Evolutionary conservation across 2,329 filamentous ascomycete genomes (phyloP).

Genomic region (Exophiala viscosa): DNA sequence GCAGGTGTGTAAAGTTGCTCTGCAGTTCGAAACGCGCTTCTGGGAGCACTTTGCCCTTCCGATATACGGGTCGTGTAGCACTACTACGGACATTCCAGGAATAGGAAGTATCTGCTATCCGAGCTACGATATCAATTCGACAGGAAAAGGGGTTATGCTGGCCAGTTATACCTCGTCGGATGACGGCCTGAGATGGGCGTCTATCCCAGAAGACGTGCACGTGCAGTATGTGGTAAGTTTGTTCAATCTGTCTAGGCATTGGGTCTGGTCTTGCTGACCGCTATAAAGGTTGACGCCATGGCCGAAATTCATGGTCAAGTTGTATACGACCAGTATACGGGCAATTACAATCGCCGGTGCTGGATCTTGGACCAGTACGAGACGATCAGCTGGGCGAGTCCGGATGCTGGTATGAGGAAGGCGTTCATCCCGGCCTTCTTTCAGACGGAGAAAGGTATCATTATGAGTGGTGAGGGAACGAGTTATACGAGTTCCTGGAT

Average conservation of each 20-base stretch:
- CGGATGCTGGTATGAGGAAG: constrained; percentile 62
- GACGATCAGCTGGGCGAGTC: constrained; percentile 60
- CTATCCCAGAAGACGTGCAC: constrained; percentile 57
- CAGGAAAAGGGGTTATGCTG: constrained; percentile 59
- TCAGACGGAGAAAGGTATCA: constrained; percentile 64
- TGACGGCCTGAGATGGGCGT: constrained; percentile 44
- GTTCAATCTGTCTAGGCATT: background rate
- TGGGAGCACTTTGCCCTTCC: constrained; percentile 53
- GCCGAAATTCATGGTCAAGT: constrained; percentile 62
- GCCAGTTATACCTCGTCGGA: constrained; percentile 51
- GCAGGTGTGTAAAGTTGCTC: constrained; percentile 56
- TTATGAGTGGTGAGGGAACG: constrained; percentile 67
- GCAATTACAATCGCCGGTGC: constrained; percentile 61
- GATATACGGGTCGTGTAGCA: constrained; percentile 63
- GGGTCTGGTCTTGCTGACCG: too few species aligned
- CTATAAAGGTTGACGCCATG: constrained; percentile 52
- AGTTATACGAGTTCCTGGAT: constrained; percentile 71
- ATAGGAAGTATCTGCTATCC: constrained; percentile 65
- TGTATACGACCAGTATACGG: constrained; percentile 60
- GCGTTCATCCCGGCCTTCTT: constrained; percentile 71
- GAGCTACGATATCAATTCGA: constrained; percentile 62
- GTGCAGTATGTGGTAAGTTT: constrained; percentile 54
- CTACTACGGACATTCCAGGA: constrained; percentile 55
- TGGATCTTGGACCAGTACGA: constrained; percentile 62
- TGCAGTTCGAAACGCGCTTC: constrained; percentile 65